Evolutionary conservation across 2,329 filamentous ascomycete genomes (phyloP).

Genomic region (Penicillium sp.): DNA sequence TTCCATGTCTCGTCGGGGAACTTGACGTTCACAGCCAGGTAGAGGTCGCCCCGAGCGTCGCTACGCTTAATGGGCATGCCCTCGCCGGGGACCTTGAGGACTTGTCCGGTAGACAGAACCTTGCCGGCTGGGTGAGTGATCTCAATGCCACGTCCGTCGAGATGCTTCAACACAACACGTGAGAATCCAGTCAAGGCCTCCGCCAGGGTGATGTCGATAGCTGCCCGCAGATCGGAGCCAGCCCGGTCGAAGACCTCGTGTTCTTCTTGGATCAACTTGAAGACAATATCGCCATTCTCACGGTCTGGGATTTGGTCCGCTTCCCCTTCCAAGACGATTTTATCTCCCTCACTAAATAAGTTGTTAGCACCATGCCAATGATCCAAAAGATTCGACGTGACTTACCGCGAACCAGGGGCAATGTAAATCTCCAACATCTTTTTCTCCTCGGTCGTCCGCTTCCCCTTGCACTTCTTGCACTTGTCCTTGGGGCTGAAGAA

Average conservation of each 20-base stretch:
- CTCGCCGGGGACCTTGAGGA: constrained; percentile 82
- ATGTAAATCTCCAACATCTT: constrained; percentile 98
- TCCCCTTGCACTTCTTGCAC: constrained; percentile 98
- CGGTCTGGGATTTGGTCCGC: constrained; percentile 90
- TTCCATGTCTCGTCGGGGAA: constrained; percentile 91
- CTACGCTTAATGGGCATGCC: constrained; percentile 93
- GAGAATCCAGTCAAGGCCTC: constrained; percentile 90
- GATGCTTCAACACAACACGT: constrained; percentile 84
- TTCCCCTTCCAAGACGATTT: constrained; percentile 87
- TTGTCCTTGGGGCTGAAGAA: constrained; percentile 95
- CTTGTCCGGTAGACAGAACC: constrained; percentile 78
- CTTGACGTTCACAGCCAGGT: constrained; percentile 78
- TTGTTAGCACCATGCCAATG: background rate
- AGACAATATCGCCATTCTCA: constrained; percentile 89
- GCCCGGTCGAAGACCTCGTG: constrained; percentile 82
- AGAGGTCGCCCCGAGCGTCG: constrained; percentile 82
- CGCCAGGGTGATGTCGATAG: constrained; percentile 75
- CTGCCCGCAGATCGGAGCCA: constrained; percentile 79
- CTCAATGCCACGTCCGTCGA: constrained; percentile 88
- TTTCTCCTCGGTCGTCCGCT: constrained; percentile 79
- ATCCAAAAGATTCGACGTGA: background rate
- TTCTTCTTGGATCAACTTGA: constrained; percentile 77
- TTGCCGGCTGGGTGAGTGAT: constrained; percentile 78
- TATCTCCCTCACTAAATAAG: constrained; percentile 67
- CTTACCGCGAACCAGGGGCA: constrained; percentile 72